phyloP scores from a whole-genome alignment of 2,329 filamentous ascomycete genomes.

The Arthroderma sp. region DNA sequence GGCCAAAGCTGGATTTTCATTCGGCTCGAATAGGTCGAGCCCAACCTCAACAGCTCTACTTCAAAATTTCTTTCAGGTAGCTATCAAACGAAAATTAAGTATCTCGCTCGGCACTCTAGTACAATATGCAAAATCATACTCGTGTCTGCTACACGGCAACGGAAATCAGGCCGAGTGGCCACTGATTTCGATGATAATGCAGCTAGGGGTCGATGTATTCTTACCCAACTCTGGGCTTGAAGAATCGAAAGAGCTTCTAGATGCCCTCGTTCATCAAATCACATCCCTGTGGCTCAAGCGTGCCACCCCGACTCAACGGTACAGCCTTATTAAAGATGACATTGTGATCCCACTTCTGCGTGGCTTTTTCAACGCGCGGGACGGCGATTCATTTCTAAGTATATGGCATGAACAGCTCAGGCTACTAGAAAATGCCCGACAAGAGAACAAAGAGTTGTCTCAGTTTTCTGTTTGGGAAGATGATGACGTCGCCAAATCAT shows the following conservation, averaged over 20 bases:
- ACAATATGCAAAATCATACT: conserved; percentile 26
- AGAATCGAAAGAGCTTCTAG: conserved; percentile 23
- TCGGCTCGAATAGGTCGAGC: conserved; percentile 14
- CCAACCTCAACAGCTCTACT: conserved; percentile 18
- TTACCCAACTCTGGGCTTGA: conserved; percentile 30
- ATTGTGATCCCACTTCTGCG: conserved; percentile 28
- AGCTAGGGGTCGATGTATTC: conserved; percentile 31
- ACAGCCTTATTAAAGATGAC: conserved; percentile 23
- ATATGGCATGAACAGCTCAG: conserved; percentile 28
- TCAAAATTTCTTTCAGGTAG: conserved; percentile 27
- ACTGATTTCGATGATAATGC: conserved; percentile 28
- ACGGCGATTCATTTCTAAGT: conserved; percentile 26
- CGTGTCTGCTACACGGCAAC: conserved; percentile 24
- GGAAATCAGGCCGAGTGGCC: conserved; percentile 25
- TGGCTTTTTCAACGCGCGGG: conserved; percentile 28
- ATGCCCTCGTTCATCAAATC: conserved; percentile 24
- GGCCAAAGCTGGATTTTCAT: conserved; percentile 24
- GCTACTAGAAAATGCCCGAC: conserved; percentile 23
- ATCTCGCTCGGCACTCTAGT: conserved; percentile 29
- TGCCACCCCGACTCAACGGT: conserved; percentile 11
- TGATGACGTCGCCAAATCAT: conserved; percentile 27
- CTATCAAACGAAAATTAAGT: conserved; percentile 24
- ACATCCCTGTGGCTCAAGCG: conserved; percentile 20
- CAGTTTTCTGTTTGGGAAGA: conserved; percentile 33
- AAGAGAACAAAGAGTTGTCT: conserved; percentile 12